Evolutionary conservation across 2,329 filamentous ascomycete genomes (phyloP), one percentile per base, ranked within the genome.

Genomic region (Fusarium sp.): DNA sequence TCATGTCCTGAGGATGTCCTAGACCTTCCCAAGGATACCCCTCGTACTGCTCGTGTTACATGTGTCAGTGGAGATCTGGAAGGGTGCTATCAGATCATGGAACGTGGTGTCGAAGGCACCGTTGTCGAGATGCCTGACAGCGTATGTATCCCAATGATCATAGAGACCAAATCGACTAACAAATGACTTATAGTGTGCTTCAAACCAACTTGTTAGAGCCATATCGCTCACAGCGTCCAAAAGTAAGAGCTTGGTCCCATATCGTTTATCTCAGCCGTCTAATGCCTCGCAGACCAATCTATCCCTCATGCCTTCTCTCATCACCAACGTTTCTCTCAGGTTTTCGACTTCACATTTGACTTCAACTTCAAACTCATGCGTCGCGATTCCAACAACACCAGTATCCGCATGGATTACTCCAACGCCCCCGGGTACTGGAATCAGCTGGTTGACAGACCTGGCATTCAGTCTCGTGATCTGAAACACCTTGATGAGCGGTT

Each of bases 61-160:
- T 69, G 66, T 56, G 7, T 66, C 0, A 55, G 29, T 27, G 48
- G 54, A 4, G 58, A 69, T 12, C 52, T 66, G 4, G 58, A 66
- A 33, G 66, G 63, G 2, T 63, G 63, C 37, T 69, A 39, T 42
- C 52, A 44, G 41, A 18, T 69, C 12, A 62, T 66, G 54, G 63
- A 69, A 15, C 45, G 41, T 12, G 63, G 66, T 10, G 54, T 66
- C 18, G 35, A 63, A 18, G 66, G 63, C 1, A 70, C 66, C 4
- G n/a, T 66, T 25, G 38, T 70, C 4, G 63, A 66, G 48, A 70
- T 70, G 66, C 63, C 63, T 18, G 63, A 63, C 7, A 62, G 51
- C 49, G 21, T 57, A 19, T 35, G 46, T 51, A 48, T 48, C 27
- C 27, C 12, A n/a, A 9, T 31, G 5, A 48, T 16, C 19, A 42